These are phyloP conservation scores for Pythium aphanidermatum DNA, from an alignment of 352 stramenopile genomes.

Conservation along the genomic window DNA sequence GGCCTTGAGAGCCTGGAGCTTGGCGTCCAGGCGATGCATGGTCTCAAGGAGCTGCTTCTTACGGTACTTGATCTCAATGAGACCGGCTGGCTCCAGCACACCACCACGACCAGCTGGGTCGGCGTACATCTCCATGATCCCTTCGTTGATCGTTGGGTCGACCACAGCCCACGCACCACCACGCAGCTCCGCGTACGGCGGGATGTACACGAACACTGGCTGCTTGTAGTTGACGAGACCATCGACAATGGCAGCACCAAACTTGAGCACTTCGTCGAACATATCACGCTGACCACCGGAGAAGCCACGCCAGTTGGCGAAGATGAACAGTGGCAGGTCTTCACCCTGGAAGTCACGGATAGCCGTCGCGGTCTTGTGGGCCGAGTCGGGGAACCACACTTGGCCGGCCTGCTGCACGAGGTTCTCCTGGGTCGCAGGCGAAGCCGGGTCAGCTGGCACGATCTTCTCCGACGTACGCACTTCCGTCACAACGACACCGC, in stretches of 20 bases:
- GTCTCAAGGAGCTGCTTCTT: conserved; percentile 95
- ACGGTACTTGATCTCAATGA: conserved; percentile 99
- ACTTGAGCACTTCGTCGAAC: conserved; percentile 99
- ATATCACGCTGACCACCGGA: conserved; percentile 99
- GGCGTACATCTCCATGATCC: conserved; percentile 99
- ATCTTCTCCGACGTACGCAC: conserved; percentile 96
- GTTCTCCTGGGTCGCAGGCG: conserved; percentile 95
- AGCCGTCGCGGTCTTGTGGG: conserved; percentile 99
- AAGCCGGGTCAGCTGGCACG: conserved; percentile 97
- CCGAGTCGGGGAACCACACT: conserved; percentile 99
- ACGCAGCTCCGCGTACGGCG: conserved; percentile 97
- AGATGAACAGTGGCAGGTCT: conserved; percentile 98
- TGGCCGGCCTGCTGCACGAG: conserved; percentile 97
- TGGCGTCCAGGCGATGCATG: conserved; percentile 96
- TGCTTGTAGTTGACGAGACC: conserved; percentile 98
- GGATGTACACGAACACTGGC: conserved; percentile 99
- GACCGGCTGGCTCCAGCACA: conserved; percentile 97
- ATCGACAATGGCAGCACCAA: conserved; percentile 99
- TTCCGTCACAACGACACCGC: conserved; percentile 98
- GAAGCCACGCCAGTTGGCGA: conserved; percentile 99
- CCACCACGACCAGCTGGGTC: conserved; percentile 91
- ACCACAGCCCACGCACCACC: conserved; percentile 99
- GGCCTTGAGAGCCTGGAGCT: conserved; percentile 82
- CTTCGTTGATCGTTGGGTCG: conserved; percentile 98
- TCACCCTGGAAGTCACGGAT: conserved; percentile 99